Percentiles rank a stretch among this genome's conserved stretches.
Conservation (phyloP, 331 rosid genomes). For the Prunus yedoensis region DNA sequence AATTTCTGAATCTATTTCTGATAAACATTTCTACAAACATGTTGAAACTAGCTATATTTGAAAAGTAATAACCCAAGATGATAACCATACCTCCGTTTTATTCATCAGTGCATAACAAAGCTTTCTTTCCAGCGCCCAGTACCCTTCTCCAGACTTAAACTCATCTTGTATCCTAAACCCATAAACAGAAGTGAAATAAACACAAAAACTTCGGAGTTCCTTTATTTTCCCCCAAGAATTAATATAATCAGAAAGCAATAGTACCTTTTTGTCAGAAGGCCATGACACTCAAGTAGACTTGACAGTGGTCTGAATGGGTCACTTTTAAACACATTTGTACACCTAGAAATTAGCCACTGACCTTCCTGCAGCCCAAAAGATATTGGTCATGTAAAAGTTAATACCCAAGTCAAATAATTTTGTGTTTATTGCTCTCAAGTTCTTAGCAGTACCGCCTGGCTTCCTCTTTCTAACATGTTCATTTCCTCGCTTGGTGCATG, state of each 20-base stretch:
- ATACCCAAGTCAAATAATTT: conserved; percentile 21
- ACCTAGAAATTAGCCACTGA: conserved; percentile 30
- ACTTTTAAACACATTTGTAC: conserved; percentile 28
- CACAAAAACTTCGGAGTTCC: conserved; percentile 11
- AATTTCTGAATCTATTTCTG: background rate
- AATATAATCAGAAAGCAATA: conserved; percentile 17
- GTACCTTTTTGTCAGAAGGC: conserved; percentile 66
- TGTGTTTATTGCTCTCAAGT: conserved; percentile 14
- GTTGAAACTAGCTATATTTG: background rate
- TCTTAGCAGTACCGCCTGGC: conserved; percentile 41
- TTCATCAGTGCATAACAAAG: conserved; percentile 64
- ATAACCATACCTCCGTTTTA: conserved; percentile 50
- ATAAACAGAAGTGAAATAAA: conserved; percentile 27
- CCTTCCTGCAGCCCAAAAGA: conserved; percentile 42
- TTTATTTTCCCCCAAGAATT: conserved; percentile 7
- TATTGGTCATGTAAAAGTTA: conserved; percentile 10
- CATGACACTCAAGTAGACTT: conserved; percentile 43
- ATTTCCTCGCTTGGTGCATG: conserved; percentile 24
- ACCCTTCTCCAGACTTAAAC: conserved; percentile 69
- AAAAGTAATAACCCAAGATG: conserved; percentile 19
- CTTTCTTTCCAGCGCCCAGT: conserved; percentile 89
- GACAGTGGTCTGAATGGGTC: conserved; percentile 57
- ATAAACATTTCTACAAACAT: background rate
- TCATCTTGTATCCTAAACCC: conserved; percentile 64
- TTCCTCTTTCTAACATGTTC: conserved; percentile 30